Evolutionary conservation across 2,329 filamentous ascomycete genomes (phyloP), one percentile per base, ranked within the genome.

Genomic region (Dactylellina drechsleri): DNA sequence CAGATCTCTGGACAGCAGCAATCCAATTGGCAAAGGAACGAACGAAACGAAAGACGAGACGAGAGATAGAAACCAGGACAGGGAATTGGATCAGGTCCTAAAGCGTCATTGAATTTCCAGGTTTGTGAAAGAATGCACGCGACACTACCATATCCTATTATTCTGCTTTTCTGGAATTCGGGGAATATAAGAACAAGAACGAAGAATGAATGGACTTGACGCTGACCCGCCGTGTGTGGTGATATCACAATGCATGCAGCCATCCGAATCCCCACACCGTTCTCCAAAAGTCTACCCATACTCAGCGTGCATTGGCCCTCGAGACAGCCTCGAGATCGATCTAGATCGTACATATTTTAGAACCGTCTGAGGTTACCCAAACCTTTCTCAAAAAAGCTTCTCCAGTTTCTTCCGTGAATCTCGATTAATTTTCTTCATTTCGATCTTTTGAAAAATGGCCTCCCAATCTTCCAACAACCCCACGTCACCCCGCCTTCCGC

Each of bases 41-140:
- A 77, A 78, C 70, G 77, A 74, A 74, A 68, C 71, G 71, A n/a
- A 68, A 77, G 72, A 77, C 58, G 64, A 50, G 60, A 53, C 7
- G 20, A 70, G 45, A 40, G 31, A 64, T 5, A 61, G 71, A 64
- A 68, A 67, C 16, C 10, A 36, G 31, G 31, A 36, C 31, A 36
- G 31, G 31, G 31, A 72, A 77, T 77, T 23, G 76, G 67, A 77
- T 77, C 77, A 77, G 72, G 52, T 61, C 62, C 66, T 47, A 76
- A 76, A 76, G 60, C 60, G 43, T 47, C 43, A 47, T 12, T 47
- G 45, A 47, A 40, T 49, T 40, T 57, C 70, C 45, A 71, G 66
- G 66, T 71, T 71, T 62, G 66, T 71, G 66, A 36, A 36, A 7
- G 10, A 36, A 36, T 36, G 31, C 31, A 36, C 5, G 31, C 31